phyloP scores from a whole-genome alignment of 495 filamentous ascomycete species.

The Podospora pseudocomata region DNA sequence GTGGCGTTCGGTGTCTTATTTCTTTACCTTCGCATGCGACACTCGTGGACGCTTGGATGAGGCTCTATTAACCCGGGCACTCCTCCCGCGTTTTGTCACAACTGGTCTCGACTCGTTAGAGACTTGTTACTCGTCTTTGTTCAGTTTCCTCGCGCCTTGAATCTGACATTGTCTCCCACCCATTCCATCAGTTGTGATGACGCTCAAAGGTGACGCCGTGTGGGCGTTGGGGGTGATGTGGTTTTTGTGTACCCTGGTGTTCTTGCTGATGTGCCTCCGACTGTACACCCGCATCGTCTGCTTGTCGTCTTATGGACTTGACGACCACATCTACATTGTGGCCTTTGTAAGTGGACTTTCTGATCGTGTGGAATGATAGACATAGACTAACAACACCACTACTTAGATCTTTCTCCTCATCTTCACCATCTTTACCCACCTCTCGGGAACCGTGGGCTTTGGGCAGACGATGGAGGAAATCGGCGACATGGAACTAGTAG shows the following conservation, averaged over 20 bases:
- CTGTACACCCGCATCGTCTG: constrained; percentile 35
- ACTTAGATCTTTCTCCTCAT: constrained; percentile 27
- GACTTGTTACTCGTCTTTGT: background rate
- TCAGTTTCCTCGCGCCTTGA: background rate
- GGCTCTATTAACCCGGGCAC: background rate
- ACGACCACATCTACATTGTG: constrained; percentile 34
- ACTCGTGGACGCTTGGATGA: background rate
- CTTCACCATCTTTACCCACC: constrained; percentile 30
- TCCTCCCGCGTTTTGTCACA: background rate
- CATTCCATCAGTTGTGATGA: constrained; percentile 6
- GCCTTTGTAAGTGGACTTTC: constrained; percentile 7
- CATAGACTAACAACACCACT: background rate
- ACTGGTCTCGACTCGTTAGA: background rate
- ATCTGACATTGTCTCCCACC: background rate
- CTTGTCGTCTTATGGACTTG: constrained; percentile 30
- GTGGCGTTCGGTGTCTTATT: constrained; percentile 1
- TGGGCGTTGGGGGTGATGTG: constrained; percentile 25
- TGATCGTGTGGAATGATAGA: background rate
- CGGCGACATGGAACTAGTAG: constrained; percentile 23
- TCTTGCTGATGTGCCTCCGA: constrained; percentile 24
- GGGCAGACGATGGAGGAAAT: constrained; percentile 33
- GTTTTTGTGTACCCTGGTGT: constrained; percentile 22
- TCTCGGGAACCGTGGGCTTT: constrained; percentile 33
- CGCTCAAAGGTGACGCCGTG: constrained; percentile 13
- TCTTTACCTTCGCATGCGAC: background rate